Evolutionary conservation across 371 early-diverging fungal species (phyloP), one percentile per base, ranked within the genome.

Genomic region (Mucor circinelloides): DNA sequence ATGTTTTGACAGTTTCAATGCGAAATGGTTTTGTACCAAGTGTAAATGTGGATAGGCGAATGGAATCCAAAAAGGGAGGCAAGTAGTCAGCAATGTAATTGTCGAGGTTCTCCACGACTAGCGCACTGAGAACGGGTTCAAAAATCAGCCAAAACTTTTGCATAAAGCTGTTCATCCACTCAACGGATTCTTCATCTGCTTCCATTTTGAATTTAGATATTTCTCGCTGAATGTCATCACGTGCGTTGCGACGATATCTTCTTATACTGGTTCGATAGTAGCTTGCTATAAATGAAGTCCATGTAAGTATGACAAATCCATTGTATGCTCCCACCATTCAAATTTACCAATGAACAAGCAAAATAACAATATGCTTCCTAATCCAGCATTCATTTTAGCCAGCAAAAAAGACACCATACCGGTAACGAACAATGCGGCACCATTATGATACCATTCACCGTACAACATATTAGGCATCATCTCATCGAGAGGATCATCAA

Each of bases 141-240:
- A 93, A 94, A 63, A 95, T 96, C 15, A 93, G 79, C 99, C 99
- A 99, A 75, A 98, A 95, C 25, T 83, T 81, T 57, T 81, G 63
- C 54, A 97, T 73, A 75, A 99, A 94, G 76, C 89, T 92, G 79
- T 99, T 99, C 67, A 99, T 79, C 99, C 99, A 99, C 67, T 98
- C 97, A 4, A 94, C 96, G 31, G 94, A 87, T 80, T 99, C 99
- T 17, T 74, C 72, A 32, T 84, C 81, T 10, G 78, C 70, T 40
- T 89, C 90, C n/a, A 88, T 42, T 60, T 75, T 80, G 30, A 78
- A 67, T 46, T 77, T 78, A 12, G 76, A 72, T 30, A 90, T 62
- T 60, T 91, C 90, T 36, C 93, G 86, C 54, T 83, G 79, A 34
- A 93, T 83, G 68, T 94, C 93, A 63, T 93, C 92, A 31, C 90